phyloP scores from a whole-genome alignment of 768 basidiomycete species.

The Boletus vinaceobasis region DNA sequence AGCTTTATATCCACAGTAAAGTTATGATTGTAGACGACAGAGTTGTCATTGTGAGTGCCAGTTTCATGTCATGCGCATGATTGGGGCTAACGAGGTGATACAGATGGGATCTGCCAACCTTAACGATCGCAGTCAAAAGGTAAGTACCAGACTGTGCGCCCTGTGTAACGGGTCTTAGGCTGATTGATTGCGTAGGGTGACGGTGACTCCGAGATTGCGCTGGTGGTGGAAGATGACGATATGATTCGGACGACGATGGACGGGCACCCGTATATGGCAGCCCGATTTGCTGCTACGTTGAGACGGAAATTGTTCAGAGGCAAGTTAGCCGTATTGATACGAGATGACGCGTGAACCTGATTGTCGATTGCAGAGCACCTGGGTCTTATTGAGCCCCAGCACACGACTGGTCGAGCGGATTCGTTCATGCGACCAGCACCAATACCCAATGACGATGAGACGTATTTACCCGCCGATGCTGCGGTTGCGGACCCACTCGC shows the following conservation, averaged over 20 bases:
- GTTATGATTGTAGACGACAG: slow-evolving; percentile 94
- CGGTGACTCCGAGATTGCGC: slow-evolving; percentile 91
- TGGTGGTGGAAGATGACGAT: slow-evolving; percentile 88
- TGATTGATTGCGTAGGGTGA: slow-evolving; percentile 57
- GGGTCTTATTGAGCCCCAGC: slow-evolving; percentile 79
- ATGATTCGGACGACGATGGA: slow-evolving; percentile 75
- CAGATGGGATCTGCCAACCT: slow-evolving; percentile 94
- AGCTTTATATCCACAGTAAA: slow-evolving; percentile 83
- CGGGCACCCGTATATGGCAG: slow-evolving; percentile 65
- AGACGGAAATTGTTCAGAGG: slow-evolving; percentile 83
- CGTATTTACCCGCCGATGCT: slow-evolving; percentile 50
- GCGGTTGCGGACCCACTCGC: slow-evolving; percentile 77
- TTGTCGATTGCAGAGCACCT: slow-evolving; percentile 62
- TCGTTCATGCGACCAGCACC: slow-evolving; percentile 83
- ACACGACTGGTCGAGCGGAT: slow-evolving; percentile 34
- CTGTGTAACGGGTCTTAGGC: neutral
- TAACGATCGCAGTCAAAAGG: slow-evolving; percentile 84
- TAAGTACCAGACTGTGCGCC: slow-evolving; percentile 14
- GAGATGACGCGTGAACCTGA: neutral
- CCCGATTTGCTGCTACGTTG: slow-evolving; percentile 79
- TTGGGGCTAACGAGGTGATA: slow-evolving; percentile 1
- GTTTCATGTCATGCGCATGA: neutral
- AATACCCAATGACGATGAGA: slow-evolving; percentile 64
- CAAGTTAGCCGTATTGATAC: slow-evolving; percentile 27
- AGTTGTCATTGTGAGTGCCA: slow-evolving; percentile 70